phyloP scores from a whole-genome alignment of 805 yeast species.

The Saccharomycopsis fermentans region DNA sequence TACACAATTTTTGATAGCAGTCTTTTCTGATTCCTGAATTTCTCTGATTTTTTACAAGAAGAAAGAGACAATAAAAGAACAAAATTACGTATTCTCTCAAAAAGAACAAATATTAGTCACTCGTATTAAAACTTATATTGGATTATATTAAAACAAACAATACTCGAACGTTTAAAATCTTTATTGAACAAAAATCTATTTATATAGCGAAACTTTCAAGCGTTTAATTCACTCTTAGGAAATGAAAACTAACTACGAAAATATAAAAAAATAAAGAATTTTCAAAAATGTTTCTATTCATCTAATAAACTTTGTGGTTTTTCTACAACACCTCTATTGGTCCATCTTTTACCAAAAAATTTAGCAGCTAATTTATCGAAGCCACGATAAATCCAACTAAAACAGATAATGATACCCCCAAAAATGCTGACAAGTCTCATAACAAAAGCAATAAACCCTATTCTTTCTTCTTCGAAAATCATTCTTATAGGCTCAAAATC shows the following conservation, averaged over 20 bases:
- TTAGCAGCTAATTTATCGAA: slow-evolving; percentile 44
- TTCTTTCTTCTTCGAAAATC: slow-evolving; percentile 55
- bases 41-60: too few species aligned
- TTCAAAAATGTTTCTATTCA: background rate
- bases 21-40: too few species aligned
- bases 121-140: too few species aligned
- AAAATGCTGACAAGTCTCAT: slow-evolving; percentile 69
- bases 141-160: too few species aligned
- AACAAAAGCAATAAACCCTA: slow-evolving; percentile 69
- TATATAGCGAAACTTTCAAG: background rate
- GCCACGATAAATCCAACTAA: slow-evolving; percentile 52
- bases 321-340: slow-evolving; percentile 18
- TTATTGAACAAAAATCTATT: background rate
- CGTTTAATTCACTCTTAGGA: background rate
- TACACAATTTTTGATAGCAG: too few species aligned
- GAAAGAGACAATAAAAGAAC: too few species aligned
- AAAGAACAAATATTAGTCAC: too few species aligned
- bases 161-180: background rate
- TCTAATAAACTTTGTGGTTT: slow-evolving; percentile 12
- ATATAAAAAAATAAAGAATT: background rate
- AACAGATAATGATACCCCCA: slow-evolving; percentile 70
- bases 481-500: slow-evolving; percentile 83
- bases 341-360: slow-evolving; percentile 47
- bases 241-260: background rate
- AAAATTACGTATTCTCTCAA: too few species aligned